Percentiles rank a stretch among this genome's conserved stretches.
Evolutionary conservation across 2,329 filamentous ascomycete genomes (phyloP).

Genomic region (Hypomyces perniciosus): DNA sequence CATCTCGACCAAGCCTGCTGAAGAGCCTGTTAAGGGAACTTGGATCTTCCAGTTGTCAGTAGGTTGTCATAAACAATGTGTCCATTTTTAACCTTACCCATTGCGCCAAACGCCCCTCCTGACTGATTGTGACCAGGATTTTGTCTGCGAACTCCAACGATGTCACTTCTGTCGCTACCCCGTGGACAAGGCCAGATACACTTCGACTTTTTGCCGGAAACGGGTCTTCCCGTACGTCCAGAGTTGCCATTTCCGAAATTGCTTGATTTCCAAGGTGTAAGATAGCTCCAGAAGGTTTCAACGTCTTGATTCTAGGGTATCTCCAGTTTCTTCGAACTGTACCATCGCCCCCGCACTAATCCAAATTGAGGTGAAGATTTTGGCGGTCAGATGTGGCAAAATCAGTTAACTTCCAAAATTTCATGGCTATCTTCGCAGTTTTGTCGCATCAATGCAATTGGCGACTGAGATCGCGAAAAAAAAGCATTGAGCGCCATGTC

Average conservation of each 20-base stretch:
- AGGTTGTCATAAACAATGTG: neutral
- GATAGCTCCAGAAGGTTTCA: neutral
- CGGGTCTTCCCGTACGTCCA: slow-evolving; percentile 42
- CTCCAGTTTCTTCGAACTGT: neutral
- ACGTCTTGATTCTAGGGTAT: neutral
- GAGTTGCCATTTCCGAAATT: slow-evolving; percentile 31
- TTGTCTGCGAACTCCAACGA: slow-evolving; percentile 78
- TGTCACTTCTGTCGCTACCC: slow-evolving; percentile 64
- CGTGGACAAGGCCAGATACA: slow-evolving; percentile 57
- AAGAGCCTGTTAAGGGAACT: slow-evolving; percentile 66
- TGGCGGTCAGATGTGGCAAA: slow-evolving; percentile 33
- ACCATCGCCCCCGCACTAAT: slow-evolving; percentile 29
- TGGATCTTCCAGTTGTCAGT: slow-evolving; percentile 51
- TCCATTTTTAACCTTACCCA: slow-evolving; percentile 60
- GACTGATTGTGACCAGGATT: slow-evolving; percentile 82
- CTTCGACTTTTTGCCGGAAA: slow-evolving; percentile 64
- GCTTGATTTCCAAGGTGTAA: neutral
- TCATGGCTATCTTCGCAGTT: slow-evolving; percentile 17
- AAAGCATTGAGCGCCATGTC: slow-evolving; percentile 14
- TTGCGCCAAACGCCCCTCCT: slow-evolving; percentile 79
- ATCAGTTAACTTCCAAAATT: slow-evolving; percentile 30
- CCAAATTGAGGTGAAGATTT: slow-evolving; percentile 23
- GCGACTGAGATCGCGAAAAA: slow-evolving; percentile 11
- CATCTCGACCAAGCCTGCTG: slow-evolving; percentile 58
- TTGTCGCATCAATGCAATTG: neutral